Conservation (phyloP, 2,329 filamentous ascomycete genomes). For the Nemania sp. region DNA sequence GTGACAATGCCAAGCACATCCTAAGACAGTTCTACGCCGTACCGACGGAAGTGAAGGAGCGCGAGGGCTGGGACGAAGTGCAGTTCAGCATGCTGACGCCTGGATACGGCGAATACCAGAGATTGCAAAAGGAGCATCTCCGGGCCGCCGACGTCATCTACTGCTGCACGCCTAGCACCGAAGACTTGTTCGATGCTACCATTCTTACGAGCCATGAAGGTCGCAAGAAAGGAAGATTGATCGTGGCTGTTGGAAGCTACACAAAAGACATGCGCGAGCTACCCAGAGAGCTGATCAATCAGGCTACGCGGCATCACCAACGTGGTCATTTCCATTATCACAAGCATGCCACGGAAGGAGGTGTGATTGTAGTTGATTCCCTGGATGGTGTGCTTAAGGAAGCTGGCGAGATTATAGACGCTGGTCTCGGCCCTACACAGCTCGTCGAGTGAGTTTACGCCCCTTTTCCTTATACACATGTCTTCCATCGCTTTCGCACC, state of each 20-base stretch:
- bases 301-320: constrained; percentile 56
- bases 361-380: constrained; percentile 73
- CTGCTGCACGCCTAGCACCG: constrained; percentile 78
- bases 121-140: constrained; percentile 72
- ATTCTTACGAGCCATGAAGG: constrained; percentile 75
- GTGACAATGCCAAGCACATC: constrained; percentile 56
- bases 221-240: constrained; percentile 69
- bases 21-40: constrained; percentile 53
- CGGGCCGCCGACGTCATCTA: constrained; percentile 79
- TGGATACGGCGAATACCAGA: constrained; percentile 66
- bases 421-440: constrained; percentile 71
- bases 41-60: constrained; percentile 48
- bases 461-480: background rate
- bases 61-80: constrained; percentile 65
- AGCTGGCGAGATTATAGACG: constrained; percentile 83
- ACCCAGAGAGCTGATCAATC: constrained; percentile 72
- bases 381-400: constrained; percentile 79
- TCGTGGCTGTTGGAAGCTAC: constrained; percentile 72
- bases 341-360: constrained; percentile 65
- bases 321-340: constrained; percentile 62
- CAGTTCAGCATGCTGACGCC: constrained; percentile 73
- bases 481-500: too few relatives aligned
- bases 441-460: constrained; percentile 70
- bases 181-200: constrained; percentile 73
- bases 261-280: constrained; percentile 79